Evolutionary conservation across 345 rosid genomes (phyloP).

Genomic region (Anastatica hierochuntica): DNA sequence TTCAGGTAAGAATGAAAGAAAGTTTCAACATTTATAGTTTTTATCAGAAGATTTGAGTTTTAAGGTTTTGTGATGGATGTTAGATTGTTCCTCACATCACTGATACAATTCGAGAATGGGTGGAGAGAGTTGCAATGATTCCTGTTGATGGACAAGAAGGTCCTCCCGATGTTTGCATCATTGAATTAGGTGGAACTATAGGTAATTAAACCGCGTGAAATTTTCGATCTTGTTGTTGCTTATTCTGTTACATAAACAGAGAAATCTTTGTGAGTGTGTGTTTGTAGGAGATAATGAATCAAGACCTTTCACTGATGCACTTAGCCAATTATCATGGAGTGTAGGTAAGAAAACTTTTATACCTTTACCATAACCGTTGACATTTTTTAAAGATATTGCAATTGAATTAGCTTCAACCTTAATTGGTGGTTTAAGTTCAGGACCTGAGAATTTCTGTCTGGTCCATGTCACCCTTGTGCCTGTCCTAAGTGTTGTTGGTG

Average conservation of each 20-base stretch:
- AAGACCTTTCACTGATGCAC: slow-evolving; percentile 83
- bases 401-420: slow-evolving; percentile 7
- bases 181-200: slow-evolving; percentile 95
- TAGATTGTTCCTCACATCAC: slow-evolving; percentile 95
- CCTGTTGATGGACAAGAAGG: slow-evolving; percentile 82
- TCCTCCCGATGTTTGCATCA: slow-evolving; percentile 88
- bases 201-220: too few relatives aligned
- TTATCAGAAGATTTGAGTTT: not conserved
- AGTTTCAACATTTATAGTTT: not conserved
- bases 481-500: slow-evolving; percentile 90
- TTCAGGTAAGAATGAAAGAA: slow-evolving; percentile 63
- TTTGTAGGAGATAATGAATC: slow-evolving; percentile 92
- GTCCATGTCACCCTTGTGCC: slow-evolving; percentile 98
- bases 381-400: not conserved
- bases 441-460: slow-evolving; percentile 82
- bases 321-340: slow-evolving; percentile 82
- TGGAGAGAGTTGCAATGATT: slow-evolving; percentile 60
- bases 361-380: not conserved
- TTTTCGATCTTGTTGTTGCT: not conserved
- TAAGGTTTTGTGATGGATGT: not conserved
- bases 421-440: slow-evolving; percentile 38
- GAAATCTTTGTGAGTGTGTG: not conserved
- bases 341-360: slow-evolving; percentile 49
- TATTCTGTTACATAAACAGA: slow-evolving; percentile 12
- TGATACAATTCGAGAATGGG: slow-evolving; percentile 93